Conservation (phyloP, 1,284 basidiomycete genomes). For the Trichosporon sp. region DNA sequence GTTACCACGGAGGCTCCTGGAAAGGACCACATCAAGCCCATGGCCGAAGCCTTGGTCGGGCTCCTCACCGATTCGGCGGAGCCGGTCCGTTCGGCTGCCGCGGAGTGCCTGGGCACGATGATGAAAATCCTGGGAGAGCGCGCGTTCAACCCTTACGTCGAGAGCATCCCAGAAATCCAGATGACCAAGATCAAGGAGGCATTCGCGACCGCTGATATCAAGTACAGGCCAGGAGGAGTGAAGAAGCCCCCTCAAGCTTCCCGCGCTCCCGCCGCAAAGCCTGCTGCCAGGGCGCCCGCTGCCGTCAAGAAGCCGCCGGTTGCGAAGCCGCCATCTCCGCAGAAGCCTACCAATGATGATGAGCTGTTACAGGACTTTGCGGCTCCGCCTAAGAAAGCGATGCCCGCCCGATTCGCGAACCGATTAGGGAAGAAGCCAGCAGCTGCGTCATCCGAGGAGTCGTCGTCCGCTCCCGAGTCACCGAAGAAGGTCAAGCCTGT, state of each 20-base stretch:
- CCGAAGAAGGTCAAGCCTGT: conserved; percentile 31
- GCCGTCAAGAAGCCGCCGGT: conserved; percentile 53
- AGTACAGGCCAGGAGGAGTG: conserved; percentile 64
- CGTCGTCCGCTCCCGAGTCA: conserved; percentile 11
- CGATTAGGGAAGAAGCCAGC: conserved; percentile 8
- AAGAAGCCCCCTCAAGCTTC: conserved; percentile 53
- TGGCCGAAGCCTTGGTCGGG: conserved; percentile 71
- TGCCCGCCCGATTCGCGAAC: conserved; percentile 2
- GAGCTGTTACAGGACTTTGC: conserved; percentile 8
- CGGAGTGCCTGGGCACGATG: conserved; percentile 78
- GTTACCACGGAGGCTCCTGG: conserved; percentile 60
- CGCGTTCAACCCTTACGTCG: conserved; percentile 81
- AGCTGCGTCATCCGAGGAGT: not conserved
- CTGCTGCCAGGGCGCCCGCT: conserved; percentile 53
- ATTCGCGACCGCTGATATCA: conserved; percentile 79
- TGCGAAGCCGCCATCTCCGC: not conserved
- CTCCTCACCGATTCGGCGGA: conserved; percentile 85
- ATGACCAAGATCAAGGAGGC: conserved; percentile 94
- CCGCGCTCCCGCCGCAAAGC: conserved; percentile 43
- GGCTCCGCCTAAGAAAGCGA: conserved; percentile 2
- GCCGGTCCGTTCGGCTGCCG: conserved; percentile 85
- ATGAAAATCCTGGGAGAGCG: conserved; percentile 98
- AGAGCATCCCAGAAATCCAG: conserved; percentile 79
- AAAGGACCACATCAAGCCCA: conserved; percentile 72
- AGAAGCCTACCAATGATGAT: not conserved